Evolutionary conservation across 2,329 filamentous ascomycete genomes (phyloP), one percentile per base, ranked within the genome.

Genomic region (Harringtonia aguacate): DNA sequence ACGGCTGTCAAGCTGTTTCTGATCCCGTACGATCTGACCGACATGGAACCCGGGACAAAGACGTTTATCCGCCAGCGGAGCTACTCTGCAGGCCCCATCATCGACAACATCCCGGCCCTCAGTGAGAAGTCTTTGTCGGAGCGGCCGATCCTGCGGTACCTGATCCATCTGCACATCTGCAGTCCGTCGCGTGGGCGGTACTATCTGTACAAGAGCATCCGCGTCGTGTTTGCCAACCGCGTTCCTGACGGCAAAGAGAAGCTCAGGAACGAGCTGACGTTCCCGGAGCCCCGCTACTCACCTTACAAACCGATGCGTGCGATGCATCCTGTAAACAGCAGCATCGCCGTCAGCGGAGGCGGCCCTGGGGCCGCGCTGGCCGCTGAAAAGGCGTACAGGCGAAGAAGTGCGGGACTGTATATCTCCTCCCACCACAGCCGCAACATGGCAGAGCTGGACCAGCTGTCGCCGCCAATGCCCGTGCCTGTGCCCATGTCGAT

Each of bases 1-100:
- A 97, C 92, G 4, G 92, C 92, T 1, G 90, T 97, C 44, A 97
- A 98, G 61, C 70, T 98, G 1, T 97, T 97, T 54, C 72, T 97
- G 21, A 79, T 98, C 3, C 92, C 90, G 0, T 98, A 97, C 54
- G 88, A 97, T 58, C 69, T 98, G 1, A 74, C 79, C 1, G 90
- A 87, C 41, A 98, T 98, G 90, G 84, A 92, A 49, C 77, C 87
- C 0, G 88, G 88, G 0, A 94, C 87, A 15, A 97, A 97, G 62
- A 98, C 92, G 0, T 97, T 97, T 54, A 84, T 98, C 48, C 79
- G 92, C 27, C 92, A 98, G 63, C 82, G 92, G 48, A 92, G 85
- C 60, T 97, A 95, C 61, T 95, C 88, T 0, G 79, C 84, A 10
- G 87, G 87, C 0, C 84, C 87, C 4, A 84, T 90, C 46, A 81